Percentiles rank a stretch among this genome's conserved stretches.
These are phyloP conservation scores for Ogataea wickerhamii DNA, from an alignment of 805 yeast genomes.

Conservation along the genomic window DNA sequence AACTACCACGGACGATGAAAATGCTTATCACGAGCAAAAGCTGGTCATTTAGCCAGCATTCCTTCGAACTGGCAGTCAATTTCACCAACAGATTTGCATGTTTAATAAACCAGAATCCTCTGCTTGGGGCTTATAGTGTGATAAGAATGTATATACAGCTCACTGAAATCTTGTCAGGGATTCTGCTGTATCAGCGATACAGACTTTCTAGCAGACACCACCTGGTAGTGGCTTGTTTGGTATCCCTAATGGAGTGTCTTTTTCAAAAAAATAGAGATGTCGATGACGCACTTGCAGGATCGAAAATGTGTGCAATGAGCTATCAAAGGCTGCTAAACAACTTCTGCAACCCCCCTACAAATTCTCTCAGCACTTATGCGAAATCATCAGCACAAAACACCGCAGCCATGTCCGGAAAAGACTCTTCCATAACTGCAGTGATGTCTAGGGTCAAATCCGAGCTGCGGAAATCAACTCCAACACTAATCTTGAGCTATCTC, in stretches of 20 bases:
- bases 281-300: slow-evolving; percentile 6
- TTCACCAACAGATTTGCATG: slow-evolving; percentile 13
- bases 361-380: slow-evolving; percentile 22
- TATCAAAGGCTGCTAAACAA: slow-evolving; percentile 59
- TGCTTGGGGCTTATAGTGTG: not conserved
- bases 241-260: slow-evolving; percentile 48
- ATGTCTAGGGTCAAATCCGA: slow-evolving; percentile 53
- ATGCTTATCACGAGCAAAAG: slow-evolving; percentile 43
- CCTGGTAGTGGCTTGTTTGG: slow-evolving; percentile 47
- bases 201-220: slow-evolving; percentile 74
- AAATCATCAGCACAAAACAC: slow-evolving; percentile 8
- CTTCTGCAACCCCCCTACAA: slow-evolving; percentile 66
- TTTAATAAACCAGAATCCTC: not conserved
- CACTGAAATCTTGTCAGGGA: slow-evolving; percentile 53
- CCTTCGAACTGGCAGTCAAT: slow-evolving; percentile 47
- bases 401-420: slow-evolving; percentile 28
- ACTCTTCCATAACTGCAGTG: slow-evolving; percentile 45
- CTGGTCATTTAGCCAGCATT: slow-evolving; percentile 64
- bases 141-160: slow-evolving; percentile 29
- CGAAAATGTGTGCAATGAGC: slow-evolving; percentile 41
- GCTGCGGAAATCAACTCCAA: slow-evolving; percentile 60
- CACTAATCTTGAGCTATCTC: slow-evolving; percentile 57
- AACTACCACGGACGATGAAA: slow-evolving; percentile 35
- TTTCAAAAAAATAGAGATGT: slow-evolving; percentile 22
- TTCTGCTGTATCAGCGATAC: slow-evolving; percentile 65